Evolutionary conservation across 148 eudicot genomes (phyloP), one percentile per base, ranked within the genome.

Genomic region (Silene conica): DNA sequence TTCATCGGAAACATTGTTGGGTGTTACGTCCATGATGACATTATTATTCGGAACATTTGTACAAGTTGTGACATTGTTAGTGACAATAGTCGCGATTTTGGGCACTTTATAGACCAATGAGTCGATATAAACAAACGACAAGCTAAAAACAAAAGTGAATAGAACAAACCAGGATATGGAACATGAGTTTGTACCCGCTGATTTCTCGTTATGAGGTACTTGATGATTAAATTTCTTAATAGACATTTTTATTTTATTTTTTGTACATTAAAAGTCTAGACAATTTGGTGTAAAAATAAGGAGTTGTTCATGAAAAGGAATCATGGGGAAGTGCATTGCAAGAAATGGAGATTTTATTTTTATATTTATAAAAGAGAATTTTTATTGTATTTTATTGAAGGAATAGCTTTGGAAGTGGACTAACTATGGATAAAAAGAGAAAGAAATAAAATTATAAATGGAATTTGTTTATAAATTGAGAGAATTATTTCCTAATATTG

Each of bases 361-460:
- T 2, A 1, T 50, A 21, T 23, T 20, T 9, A 59, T 9, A 59
- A 11, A 22, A 59, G 43, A 38, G 57, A 46, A 68, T 38, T 7
- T 18, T 3, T n/a, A n/a, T 38, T 38, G 43, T 7, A 38, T 19
- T 63, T 28, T 63, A 15, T 7, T 45, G n/a, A 5, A 45, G 31
- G 72, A 52, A 69, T 69, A 14, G 38, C 72, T 69, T 69, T 52
- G 60, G 41, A 69, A 69, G 18, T 69, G 21, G 38, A n/a, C 38
- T 22, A 69, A 0, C 25, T 2, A 8, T 69, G 31, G 22, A 52
- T 4, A 48, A 48, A 54, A 54, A 52, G 0, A 11, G 16, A 50
- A 11, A 50, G 55, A 50, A 50, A 11, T 50, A 11, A 50, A 50
- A 48, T 48, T 3, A 31, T 31, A 31, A 2, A 31, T 31, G 34